Conservation (phyloP, 805 yeast genomes). For the Pichia cephalocereana region DNA sequence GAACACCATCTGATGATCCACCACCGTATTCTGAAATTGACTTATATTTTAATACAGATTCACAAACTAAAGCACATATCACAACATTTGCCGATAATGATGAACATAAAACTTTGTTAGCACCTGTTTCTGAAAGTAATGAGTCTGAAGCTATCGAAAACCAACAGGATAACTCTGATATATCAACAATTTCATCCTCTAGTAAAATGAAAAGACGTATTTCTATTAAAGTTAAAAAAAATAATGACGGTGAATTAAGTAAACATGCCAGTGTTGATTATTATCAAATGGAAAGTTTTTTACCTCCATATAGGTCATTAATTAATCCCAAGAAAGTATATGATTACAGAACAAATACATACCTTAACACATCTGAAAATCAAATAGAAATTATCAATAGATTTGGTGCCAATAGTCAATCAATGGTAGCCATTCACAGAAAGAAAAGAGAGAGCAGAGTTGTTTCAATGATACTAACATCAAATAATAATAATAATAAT, state of each 20-base stretch:
- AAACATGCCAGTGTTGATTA: constrained; percentile 7
- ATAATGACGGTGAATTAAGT: constrained; percentile 5
- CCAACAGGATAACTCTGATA: not conserved
- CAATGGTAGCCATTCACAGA: constrained; percentile 4
- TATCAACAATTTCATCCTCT: not conserved
- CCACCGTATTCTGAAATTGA: constrained; percentile 6
- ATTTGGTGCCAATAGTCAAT: not conserved
- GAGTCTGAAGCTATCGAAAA: not conserved
- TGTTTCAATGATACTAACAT: constrained; percentile 33
- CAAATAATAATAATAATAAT: constrained; percentile 19
- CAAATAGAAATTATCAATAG: constrained; percentile 2
- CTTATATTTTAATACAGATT: not conserved
- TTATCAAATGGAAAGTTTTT: constrained; percentile 21
- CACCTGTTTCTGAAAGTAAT: not conserved
- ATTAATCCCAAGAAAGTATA: constrained; percentile 39
- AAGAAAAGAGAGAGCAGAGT: constrained; percentile 5
- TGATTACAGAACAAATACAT: constrained; percentile 40
- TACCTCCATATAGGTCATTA: constrained; percentile 47
- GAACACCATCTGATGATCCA: constrained; percentile 2
- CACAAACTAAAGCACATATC: not conserved
- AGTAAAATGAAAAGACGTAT: not conserved
- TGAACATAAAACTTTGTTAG: not conserved
- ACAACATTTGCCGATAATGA: not conserved
- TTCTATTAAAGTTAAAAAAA: constrained; percentile 2
- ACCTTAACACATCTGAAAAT: constrained; percentile 21